These are phyloP conservation scores for Lignosus rhinocerotis DNA, from an alignment of 1,284 basidiomycete genomes.

Conservation along the genomic window DNA sequence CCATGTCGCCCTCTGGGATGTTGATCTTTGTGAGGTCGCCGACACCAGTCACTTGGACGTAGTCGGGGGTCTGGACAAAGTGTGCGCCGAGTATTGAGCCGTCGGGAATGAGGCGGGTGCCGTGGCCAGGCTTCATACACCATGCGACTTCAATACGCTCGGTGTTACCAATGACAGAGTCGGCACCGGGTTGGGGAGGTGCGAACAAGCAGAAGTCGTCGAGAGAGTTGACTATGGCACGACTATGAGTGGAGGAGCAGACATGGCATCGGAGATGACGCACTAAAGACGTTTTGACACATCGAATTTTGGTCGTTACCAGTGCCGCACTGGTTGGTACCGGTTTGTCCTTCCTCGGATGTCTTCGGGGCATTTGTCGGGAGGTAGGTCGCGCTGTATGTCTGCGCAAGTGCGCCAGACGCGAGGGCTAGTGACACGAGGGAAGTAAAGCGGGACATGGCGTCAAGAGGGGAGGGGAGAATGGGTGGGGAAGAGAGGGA, in stretches of 20 bases:
- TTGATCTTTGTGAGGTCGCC: slow-evolving; percentile 71
- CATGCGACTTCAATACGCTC: slow-evolving; percentile 70
- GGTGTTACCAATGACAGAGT: slow-evolving; percentile 54
- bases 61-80: slow-evolving; percentile 67
- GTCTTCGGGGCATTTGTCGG: slow-evolving; percentile 47
- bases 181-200: slow-evolving; percentile 56
- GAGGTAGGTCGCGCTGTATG: slow-evolving; percentile 40
- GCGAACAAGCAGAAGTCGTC: slow-evolving; percentile 62
- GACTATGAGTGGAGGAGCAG: neutral
- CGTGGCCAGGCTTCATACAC: slow-evolving; percentile 66
- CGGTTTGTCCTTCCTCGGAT: slow-evolving; percentile 60
- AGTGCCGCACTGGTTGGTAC: slow-evolving; percentile 65
- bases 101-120: slow-evolving; percentile 74
- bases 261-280: slow-evolving; percentile 24
- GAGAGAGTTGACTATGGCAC: slow-evolving; percentile 53
- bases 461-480: neutral
- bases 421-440: slow-evolving; percentile 19
- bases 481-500: neutral
- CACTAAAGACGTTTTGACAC: slow-evolving; percentile 69
- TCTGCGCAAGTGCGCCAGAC: slow-evolving; percentile 31
- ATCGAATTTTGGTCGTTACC: slow-evolving; percentile 52
- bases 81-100: slow-evolving; percentile 76
- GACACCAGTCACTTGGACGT: slow-evolving; percentile 66
- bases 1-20: slow-evolving; percentile 57
- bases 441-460: slow-evolving; percentile 21